A percentile compares a stretch with the other conserved stretches of the same genome.
phyloP scores from a whole-genome alignment of 805 yeast species.

The Geotrichum ghanense region DNA sequence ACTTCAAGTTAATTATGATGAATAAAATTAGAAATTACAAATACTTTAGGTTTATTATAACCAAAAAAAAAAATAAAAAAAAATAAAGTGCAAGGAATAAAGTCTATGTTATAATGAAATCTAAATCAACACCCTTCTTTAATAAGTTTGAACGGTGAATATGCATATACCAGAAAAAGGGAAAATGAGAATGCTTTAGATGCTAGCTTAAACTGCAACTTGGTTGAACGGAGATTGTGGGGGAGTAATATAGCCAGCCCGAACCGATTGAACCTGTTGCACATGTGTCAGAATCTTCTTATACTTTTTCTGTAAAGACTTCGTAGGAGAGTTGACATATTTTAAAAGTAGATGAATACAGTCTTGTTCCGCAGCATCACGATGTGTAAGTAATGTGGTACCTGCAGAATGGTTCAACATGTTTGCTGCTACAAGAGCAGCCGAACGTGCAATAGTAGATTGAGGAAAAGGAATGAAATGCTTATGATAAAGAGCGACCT shows the following conservation, averaged over 20 bases:
- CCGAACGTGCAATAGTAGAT: conserved; percentile 25
- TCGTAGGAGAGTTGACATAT: conserved; percentile 25
- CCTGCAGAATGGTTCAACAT: conserved; percentile 9
- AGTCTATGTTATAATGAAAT: too few species aligned
- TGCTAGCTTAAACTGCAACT: too few species aligned
- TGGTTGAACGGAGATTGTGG: not conserved
- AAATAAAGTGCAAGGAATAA: too few species aligned
- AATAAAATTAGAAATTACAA: too few species aligned
- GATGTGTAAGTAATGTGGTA: conserved; percentile 11
- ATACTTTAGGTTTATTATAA: too few species aligned
- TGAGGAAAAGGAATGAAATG: conserved; percentile 20
- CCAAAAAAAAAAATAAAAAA: too few species aligned
- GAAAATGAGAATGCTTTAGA: too few species aligned
- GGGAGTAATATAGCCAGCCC: not conserved
- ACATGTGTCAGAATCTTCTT: not conserved
- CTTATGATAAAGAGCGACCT: conserved; percentile 25
- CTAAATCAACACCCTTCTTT: too few species aligned
- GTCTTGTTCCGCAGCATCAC: conserved; percentile 11
- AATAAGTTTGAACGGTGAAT: too few species aligned
- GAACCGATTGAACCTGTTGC: not conserved
- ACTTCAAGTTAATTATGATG: too few species aligned
- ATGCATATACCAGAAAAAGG: too few species aligned
- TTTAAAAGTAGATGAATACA: conserved; percentile 26
- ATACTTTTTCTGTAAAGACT: conserved; percentile 29
- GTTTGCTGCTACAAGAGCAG: conserved; percentile 12